A percentile compares a stretch with the other conserved stretches of the same genome.
These are phyloP conservation scores for Volvariella volvacea DNA, from an alignment of 1,284 basidiomycete genomes.

Conservation along the genomic window DNA sequence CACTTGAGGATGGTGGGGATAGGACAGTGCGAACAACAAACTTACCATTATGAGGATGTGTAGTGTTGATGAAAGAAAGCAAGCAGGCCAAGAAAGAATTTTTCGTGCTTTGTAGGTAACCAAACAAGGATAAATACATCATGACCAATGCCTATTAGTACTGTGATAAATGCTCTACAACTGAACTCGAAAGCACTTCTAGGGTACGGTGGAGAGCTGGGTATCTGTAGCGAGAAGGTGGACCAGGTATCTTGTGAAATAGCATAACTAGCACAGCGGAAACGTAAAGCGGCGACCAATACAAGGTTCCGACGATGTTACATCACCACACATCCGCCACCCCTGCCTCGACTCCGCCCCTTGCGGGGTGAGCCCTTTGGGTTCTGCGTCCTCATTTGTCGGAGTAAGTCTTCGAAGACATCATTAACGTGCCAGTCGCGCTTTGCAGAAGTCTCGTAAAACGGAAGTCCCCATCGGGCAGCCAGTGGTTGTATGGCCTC, in stretches of 20 bases:
- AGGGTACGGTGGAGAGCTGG: too few species aligned
- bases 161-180: not conserved
- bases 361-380: slow-evolving; percentile 35
- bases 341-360: too few species aligned
- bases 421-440: slow-evolving; percentile 74
- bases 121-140: slow-evolving; percentile 9
- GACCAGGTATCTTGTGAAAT: too few species aligned
- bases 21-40: slow-evolving; percentile 4
- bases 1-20: slow-evolving; percentile 9
- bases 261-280: too few species aligned
- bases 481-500: slow-evolving; percentile 61
- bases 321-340: too few species aligned
- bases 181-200: too few species aligned
- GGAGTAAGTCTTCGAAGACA: slow-evolving; percentile 73
- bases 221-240: too few species aligned
- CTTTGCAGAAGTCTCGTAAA: slow-evolving; percentile 83
- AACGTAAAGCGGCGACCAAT: too few species aligned
- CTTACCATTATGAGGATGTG: slow-evolving; percentile 26
- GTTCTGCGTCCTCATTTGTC: slow-evolving; percentile 66
- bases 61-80: slow-evolving; percentile 4
- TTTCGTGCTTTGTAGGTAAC: not conserved
- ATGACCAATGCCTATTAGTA: too few species aligned
- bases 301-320: too few species aligned
- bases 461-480: slow-evolving; percentile 64
- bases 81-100: slow-evolving; percentile 2